Evolutionary conservation across 495 filamentous ascomycete genomes (phyloP).

Genomic region (Neurospora sp.): DNA sequence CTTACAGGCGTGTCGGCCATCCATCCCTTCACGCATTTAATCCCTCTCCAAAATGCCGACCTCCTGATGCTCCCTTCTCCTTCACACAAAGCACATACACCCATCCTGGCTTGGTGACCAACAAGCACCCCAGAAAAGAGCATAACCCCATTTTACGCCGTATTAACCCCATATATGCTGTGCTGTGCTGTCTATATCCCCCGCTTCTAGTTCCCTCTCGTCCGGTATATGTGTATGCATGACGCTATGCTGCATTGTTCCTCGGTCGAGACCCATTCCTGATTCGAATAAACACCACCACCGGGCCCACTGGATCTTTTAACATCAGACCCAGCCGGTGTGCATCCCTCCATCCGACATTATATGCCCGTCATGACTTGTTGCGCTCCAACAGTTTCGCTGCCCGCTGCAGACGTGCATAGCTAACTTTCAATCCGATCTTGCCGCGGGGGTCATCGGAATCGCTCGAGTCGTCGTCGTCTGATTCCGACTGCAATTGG

Average conservation of each 20-base stretch:
- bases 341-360: neutral
- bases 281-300: neutral
- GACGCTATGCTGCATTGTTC: neutral
- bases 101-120: neutral
- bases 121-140: neutral
- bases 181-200: neutral
- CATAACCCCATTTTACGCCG: neutral
- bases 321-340: neutral
- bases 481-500: neutral
- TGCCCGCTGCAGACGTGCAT: conserved; percentile 14
- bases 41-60: neutral
- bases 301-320: neutral
- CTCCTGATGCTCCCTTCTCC: neutral
- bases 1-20: neutral
- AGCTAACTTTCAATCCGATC: conserved; percentile 4
- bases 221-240: neutral
- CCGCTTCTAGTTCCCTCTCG: neutral
- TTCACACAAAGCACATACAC: neutral
- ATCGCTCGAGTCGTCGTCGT: conserved; percentile 3
- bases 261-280: neutral
- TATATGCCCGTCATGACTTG: neutral
- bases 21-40: neutral
- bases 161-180: neutral
- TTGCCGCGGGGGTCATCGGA: conserved; percentile 5
- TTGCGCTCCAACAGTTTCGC: conserved; percentile 13